phyloP scores from a whole-genome alignment of 1,284 basidiomycete genomes.

The Apiotrichum sp. region DNA sequence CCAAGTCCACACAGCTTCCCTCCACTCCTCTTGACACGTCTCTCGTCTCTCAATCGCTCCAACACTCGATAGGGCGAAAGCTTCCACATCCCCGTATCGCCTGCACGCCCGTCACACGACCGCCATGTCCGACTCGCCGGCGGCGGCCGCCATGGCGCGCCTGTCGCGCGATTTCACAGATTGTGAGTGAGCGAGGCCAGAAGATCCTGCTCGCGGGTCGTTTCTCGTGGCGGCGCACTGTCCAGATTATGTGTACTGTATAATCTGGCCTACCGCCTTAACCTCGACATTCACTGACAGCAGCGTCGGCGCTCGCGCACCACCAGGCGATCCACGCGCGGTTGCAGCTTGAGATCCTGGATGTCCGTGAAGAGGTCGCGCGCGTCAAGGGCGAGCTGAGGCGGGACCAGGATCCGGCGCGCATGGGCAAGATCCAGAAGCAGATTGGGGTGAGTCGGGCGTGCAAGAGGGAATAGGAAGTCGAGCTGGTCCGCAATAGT shows the following conservation, averaged over 20 bases:
- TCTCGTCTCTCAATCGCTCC: no score
- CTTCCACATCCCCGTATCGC: neutral
- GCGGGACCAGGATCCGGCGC: conserved; percentile 69
- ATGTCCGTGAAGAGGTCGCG: conserved; percentile 58
- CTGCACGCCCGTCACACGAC: no score
- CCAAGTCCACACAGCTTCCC: no score
- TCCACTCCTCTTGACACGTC: no score
- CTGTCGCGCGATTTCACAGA: conserved; percentile 14
- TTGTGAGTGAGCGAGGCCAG: conserved; percentile 7
- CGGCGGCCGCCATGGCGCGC: conserved; percentile 12
- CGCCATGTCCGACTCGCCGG: neutral
- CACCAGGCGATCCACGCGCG: conserved; percentile 40
- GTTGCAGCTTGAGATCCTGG: conserved; percentile 40
- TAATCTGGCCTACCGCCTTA: no score
- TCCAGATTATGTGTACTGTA: no score
- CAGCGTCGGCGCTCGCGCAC: conserved; percentile 29
- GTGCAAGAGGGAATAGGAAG: neutral
- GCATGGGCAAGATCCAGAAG: conserved; percentile 82
- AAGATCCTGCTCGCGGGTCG: no score
- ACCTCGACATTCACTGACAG: no score
- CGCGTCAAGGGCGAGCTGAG: conserved; percentile 61
- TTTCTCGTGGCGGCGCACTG: no score
- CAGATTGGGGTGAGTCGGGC: conserved; percentile 69
- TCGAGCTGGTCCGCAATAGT: neutral
- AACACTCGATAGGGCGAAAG: no score